phyloP scores from a whole-genome alignment of 192 early-diverging fungal genomes.

The Coemansia sp. region DNA sequence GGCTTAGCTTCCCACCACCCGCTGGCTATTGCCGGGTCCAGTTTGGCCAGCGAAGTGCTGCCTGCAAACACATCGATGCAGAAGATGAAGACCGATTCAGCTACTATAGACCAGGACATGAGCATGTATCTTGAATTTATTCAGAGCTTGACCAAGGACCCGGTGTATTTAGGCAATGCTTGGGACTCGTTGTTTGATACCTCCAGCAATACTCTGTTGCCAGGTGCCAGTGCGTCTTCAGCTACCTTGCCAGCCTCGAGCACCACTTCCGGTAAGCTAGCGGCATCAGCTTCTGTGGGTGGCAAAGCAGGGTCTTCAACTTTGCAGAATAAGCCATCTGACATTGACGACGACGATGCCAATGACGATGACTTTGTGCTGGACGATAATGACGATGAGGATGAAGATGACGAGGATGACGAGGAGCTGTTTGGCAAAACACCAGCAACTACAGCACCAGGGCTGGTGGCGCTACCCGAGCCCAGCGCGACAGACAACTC shows the following conservation, averaged over 20 bases:
- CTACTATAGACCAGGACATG: slow-evolving; percentile 34
- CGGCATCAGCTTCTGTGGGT: too few species aligned
- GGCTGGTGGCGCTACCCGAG: not conserved
- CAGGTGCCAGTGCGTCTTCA: not conserved
- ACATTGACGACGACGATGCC: slow-evolving; percentile 43
- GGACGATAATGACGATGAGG: slow-evolving; percentile 32
- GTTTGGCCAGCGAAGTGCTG: not conserved
- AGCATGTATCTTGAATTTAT: slow-evolving; percentile 42
- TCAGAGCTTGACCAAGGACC: slow-evolving; percentile 33
- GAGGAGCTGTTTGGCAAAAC: slow-evolving; percentile 1
- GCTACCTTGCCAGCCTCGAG: not conserved
- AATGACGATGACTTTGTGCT: slow-evolving; percentile 52
- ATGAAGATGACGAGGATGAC: slow-evolving; percentile 42
- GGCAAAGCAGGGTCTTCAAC: too few species aligned
- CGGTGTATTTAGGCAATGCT: slow-evolving; percentile 19
- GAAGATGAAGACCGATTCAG: slow-evolving; percentile 10
- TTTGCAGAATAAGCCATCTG: not conserved
- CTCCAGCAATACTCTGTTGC: not conserved
- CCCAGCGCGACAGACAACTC: not conserved
- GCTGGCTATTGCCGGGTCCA: not conserved
- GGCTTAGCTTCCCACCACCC: not conserved
- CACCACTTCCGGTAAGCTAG: too few species aligned
- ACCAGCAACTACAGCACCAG: not conserved
- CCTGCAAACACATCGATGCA: not conserved
- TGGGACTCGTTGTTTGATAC: slow-evolving; percentile 36